Evolutionary conservation across 2,329 filamentous ascomycete species (phyloP), one percentile per base, ranked within the genome.

Genomic region (Apiospora hydei): DNA sequence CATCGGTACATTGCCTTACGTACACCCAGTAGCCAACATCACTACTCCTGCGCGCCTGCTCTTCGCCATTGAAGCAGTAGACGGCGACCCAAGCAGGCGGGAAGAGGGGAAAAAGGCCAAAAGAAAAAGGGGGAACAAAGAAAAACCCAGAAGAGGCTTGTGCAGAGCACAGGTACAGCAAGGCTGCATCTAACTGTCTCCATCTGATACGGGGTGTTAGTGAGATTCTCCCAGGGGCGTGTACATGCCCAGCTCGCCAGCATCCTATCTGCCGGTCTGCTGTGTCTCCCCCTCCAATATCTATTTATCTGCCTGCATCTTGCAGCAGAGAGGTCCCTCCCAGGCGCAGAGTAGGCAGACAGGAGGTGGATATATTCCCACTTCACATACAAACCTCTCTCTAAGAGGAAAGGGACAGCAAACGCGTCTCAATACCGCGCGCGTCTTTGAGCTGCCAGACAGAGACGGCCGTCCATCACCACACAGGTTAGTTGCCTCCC

Each of bases 121-220:
- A 14, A 44, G 11, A 10, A 16, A 14, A 38, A 4, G 47, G 10
- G 47, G 67, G 34, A n/a, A 24, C 44, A 38, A 69, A 49, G 34
- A 38, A 69, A 38, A 38, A 38, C 34, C 4, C 38, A 49, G 57
- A 64, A 41, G 57, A 41, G 57, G 67, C 67, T 69, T 49, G 44
- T 49, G 44, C 67, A 69, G 67, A 18, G 21, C 44, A 49, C 67
- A 69, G 67, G 44, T 49, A 49, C 67, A 69, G 47, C 44, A 46
- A 69, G 67, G 67, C 67, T 69, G 67, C 34, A 49, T 69, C 67
- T 24, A 34, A 26, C 26, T 69, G 57, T 49, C 67, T 49, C 67
- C 67, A 69, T 49, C 67, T 49, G 26, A 69, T 46, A 38, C 47
- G 34, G 26, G 67, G 44, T 69, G 26, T 69, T 38, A 47, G 67